These are phyloP conservation scores for Lachancea nothofagi DNA, from an alignment of 805 yeast species.

Conservation along the genomic window DNA sequence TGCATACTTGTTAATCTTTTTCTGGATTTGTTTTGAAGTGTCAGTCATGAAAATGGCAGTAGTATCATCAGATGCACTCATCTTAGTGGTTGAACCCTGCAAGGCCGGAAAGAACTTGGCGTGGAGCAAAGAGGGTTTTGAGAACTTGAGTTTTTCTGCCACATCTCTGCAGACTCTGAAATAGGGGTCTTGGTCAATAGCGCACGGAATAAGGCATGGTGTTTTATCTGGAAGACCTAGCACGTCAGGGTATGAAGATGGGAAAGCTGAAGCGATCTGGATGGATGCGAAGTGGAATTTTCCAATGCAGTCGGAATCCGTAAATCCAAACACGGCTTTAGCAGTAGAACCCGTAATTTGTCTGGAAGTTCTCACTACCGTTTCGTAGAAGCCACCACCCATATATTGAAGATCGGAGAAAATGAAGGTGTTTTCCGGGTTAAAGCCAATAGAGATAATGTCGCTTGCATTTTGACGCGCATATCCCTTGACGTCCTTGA, in stretches of 20 bases:
- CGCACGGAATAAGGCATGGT: conserved; percentile 96
- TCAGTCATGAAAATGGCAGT: conserved; percentile 95
- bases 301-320: conserved; percentile 92
- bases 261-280: conserved; percentile 94
- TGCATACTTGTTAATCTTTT: conserved; percentile 93
- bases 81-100: conserved; percentile 93
- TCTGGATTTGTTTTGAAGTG: conserved; percentile 84
- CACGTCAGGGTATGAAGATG: conserved; percentile 91
- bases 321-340: conserved; percentile 93
- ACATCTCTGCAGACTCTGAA: conserved; percentile 97
- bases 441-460: conserved; percentile 89
- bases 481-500: conserved; percentile 78
- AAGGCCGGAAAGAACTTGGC: conserved; percentile 96
- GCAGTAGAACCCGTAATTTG: conserved; percentile 97
- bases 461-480: conserved; percentile 85
- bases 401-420: conserved; percentile 89
- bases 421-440: conserved; percentile 90
- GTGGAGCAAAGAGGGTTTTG: conserved; percentile 89
- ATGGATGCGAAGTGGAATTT: conserved; percentile 91
- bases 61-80: conserved; percentile 91
- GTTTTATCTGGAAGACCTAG: conserved; percentile 83
- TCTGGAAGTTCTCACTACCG: conserved; percentile 85
- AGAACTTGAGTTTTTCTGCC: conserved; percentile 82
- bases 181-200: conserved; percentile 98
- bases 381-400: conserved; percentile 92